Conservation (phyloP, 306 rosid genomes). For the cucumber (Cucumis sativus) region Cucumber_9930_V3 NC_026655.2:20959001-20959500, state of each 20-base stretch:
- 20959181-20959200: not conserved
- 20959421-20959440: not conserved
- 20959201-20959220: too few relatives aligned
- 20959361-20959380: not conserved
- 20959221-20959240: not conserved
- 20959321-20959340: conserved; percentile 70
- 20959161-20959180: too few relatives aligned
- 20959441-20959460: not conserved
- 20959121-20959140: not conserved
- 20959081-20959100: not conserved
- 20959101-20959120: not conserved
- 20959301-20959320: conserved; percentile 63
- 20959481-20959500: too few relatives aligned
- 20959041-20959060: not conserved
- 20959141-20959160: not conserved
- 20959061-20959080: not conserved
- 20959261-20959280: conserved; percentile 88
- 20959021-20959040: not conserved
- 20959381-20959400: not conserved
- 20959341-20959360: conserved; percentile 1
- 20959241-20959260: not conserved
- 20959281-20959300: conserved; percentile 61
- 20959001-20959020: not conserved
- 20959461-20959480: too few relatives aligned
- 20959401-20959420: not conserved